Conservation (phyloP, 179 eudicot genomes). For the Beta lomatogona region DNA sequence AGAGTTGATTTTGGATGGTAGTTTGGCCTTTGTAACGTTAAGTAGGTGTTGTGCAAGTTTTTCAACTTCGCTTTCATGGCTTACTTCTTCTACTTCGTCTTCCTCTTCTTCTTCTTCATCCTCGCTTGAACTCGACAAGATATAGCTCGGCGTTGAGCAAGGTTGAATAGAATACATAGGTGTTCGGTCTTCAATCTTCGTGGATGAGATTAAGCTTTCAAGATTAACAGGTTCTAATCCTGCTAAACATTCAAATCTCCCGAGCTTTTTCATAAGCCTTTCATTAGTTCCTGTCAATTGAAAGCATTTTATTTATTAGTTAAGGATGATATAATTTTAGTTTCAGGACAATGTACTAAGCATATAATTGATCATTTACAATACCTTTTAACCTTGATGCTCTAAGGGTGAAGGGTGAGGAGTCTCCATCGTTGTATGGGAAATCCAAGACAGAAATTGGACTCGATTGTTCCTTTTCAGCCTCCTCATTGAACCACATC, state of each 20-base stretch:
- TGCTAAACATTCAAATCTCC: conserved; percentile 51
- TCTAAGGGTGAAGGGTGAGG: conserved; percentile 53
- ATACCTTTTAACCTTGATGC: conserved; percentile 50
- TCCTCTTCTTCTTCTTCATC: conserved; percentile 6
- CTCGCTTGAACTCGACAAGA: conserved; percentile 28
- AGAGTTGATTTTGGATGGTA: conserved; percentile 17
- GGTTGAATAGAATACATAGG: conserved; percentile 26
- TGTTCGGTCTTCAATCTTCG: conserved; percentile 27
- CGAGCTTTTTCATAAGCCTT: conserved; percentile 57
- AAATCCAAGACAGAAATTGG: conserved; percentile 76
- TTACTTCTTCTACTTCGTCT: conserved; percentile 3
- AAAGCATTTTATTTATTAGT: conserved; percentile 2
- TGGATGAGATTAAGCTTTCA: conserved; percentile 43
- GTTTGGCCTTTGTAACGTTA: conserved; percentile 20
- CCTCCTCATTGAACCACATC: conserved; percentile 32
- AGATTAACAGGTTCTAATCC: conserved; percentile 63
- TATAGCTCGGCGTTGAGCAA: conserved; percentile 33
- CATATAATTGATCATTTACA: too few relatives aligned
- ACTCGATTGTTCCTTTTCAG: conserved; percentile 62
- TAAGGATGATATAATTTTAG: background rate
- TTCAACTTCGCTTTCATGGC: conserved; percentile 25
- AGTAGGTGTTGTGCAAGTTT: conserved; percentile 28
- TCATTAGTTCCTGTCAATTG: conserved; percentile 49
- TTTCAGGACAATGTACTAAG: too few relatives aligned
- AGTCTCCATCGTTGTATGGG: conserved; percentile 45